These are phyloP conservation scores for Ensete glaucum DNA, from an alignment of 176 grass and related monocot genomes.

Conservation along the genomic window DNA sequence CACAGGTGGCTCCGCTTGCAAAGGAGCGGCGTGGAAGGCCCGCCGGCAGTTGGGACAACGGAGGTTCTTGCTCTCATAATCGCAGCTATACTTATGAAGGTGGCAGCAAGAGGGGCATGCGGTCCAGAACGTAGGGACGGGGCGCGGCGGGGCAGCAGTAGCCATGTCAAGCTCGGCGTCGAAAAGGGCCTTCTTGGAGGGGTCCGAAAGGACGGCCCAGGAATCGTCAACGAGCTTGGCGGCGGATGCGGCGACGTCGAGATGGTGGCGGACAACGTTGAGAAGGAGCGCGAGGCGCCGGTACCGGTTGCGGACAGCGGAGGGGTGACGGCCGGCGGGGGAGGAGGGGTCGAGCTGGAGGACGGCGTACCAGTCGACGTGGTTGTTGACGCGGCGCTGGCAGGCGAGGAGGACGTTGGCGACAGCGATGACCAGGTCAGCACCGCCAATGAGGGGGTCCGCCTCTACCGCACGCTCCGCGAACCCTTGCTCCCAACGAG, in stretches of 20 bases:
- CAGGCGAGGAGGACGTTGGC: slow-evolving; percentile 46
- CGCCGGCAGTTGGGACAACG: slow-evolving; percentile 50
- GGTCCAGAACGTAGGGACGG: slow-evolving; percentile 52
- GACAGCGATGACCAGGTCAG: slow-evolving; percentile 48
- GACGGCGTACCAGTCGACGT: slow-evolving; percentile 53
- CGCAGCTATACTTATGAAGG: slow-evolving; percentile 58
- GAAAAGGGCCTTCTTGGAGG: slow-evolving; percentile 47
- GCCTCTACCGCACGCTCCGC: slow-evolving; percentile 45
- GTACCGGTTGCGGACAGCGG: slow-evolving; percentile 38
- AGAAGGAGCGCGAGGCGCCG: slow-evolving; percentile 51
- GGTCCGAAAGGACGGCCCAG: slow-evolving; percentile 58
- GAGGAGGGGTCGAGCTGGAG: slow-evolving; percentile 48
- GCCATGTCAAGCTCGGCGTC: slow-evolving; percentile 43
- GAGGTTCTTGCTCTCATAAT: slow-evolving; percentile 45
- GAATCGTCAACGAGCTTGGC: slow-evolving; percentile 41
- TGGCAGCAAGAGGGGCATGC: slow-evolving; percentile 48
- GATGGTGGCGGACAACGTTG: slow-evolving; percentile 22
- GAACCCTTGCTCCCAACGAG: slow-evolving; percentile 68
- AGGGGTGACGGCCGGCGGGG: slow-evolving; percentile 29
- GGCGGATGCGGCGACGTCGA: slow-evolving; percentile 37
- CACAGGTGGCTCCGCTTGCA: slow-evolving; percentile 50
- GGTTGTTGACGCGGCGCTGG: slow-evolving; percentile 31
- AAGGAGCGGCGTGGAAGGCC: slow-evolving; percentile 53
- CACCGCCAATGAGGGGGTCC: slow-evolving; percentile 46
- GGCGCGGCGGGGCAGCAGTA: background rate